Conservation (phyloP, 768 basidiomycete species). For the Favolaschia claudopus region DNA sequence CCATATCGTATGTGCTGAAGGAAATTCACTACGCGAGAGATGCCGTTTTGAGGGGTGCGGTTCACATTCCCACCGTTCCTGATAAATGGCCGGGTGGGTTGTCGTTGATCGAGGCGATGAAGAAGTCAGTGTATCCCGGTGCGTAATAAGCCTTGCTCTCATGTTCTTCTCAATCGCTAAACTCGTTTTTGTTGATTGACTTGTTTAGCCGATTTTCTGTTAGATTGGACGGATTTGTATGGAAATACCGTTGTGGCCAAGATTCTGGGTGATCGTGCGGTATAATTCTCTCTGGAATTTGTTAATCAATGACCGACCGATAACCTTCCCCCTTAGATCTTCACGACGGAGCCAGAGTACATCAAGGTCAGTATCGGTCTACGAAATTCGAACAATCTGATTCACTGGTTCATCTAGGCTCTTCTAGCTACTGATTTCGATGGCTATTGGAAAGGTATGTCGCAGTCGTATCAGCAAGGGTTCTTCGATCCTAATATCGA, state of each 20-base stretch:
- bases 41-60: slow-evolving; percentile 33
- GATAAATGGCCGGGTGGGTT: slow-evolving; percentile 47
- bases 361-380: slow-evolving; percentile 41
- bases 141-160: slow-evolving; percentile 1
- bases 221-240: slow-evolving; percentile 29
- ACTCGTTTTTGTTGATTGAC: neutral
- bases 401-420: slow-evolving; percentile 40
- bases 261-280: slow-evolving; percentile 48
- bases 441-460: slow-evolving; percentile 42
- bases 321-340: slow-evolving; percentile 39
- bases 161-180: neutral
- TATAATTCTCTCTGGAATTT: slow-evolving; percentile 7
- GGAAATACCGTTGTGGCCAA: slow-evolving; percentile 43
- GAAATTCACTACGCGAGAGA: slow-evolving; percentile 16
- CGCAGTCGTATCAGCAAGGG: neutral
- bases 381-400: neutral
- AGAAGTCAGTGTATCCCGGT: slow-evolving; percentile 38
- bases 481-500: slow-evolving; percentile 20
- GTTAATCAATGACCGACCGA: neutral
- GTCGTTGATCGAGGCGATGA: slow-evolving; percentile 34
- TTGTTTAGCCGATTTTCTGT: slow-evolving; percentile 39
- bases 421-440: slow-evolving; percentile 51
- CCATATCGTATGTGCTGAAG: slow-evolving; percentile 21
- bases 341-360: slow-evolving; percentile 58
- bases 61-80: slow-evolving; percentile 40